Evolutionary conservation across 2,329 filamentous ascomycete genomes (phyloP), one percentile per base, ranked within the genome.

Genomic region (Pestalotiopsis sp.): DNA sequence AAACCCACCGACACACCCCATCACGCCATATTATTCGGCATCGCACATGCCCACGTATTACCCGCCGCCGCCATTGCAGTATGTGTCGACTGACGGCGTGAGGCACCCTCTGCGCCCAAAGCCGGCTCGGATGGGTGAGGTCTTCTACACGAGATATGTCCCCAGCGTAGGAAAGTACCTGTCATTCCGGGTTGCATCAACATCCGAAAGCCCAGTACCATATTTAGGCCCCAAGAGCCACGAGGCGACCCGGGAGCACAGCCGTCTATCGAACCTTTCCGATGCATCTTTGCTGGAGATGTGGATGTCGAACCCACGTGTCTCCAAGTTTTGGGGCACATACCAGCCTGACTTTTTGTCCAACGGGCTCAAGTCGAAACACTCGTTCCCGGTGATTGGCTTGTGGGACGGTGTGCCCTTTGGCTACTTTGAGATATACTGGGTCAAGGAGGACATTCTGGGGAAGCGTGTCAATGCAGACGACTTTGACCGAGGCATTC

Each of bases 371-470:
- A 85, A 85, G 13, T 90, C 86, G 23, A 85, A 86, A 20, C 92
- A 98, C 80, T 94, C 91, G 9, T 97, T 98, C 79, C 96, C 96
- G 0, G 94, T 91, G 0, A 95, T 98, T 70, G 96, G 93, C 0
- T 91, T 94, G 78, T 99, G 95, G 93, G 94, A 98, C 74, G 95
- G 94, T 12, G 92, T 95, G 70, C 95, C 95, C 0, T 99, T 98
- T 81, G 96, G 94, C 0, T 99, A 97, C 78, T 98, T 99, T 78
- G 96, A 99, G 83, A 87, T 99, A 41, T 99, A 99, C 82, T 99
- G 96, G 95, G 94, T 96, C 3, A 97, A 97, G 76, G 96, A 99
- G 78, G 96, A 98, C 76, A 83, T 85, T 0, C 79, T 99, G 0
- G 94, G 93, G 0, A 87, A 86, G 62, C 86, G 94, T 72, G 80